A percentile compares a stretch with the other conserved stretches of the same genome.
These are phyloP conservation scores for Ophiostoma sp. DNA, from an alignment of 2,329 filamentous ascomycete genomes.

Conservation along the genomic window DNA sequence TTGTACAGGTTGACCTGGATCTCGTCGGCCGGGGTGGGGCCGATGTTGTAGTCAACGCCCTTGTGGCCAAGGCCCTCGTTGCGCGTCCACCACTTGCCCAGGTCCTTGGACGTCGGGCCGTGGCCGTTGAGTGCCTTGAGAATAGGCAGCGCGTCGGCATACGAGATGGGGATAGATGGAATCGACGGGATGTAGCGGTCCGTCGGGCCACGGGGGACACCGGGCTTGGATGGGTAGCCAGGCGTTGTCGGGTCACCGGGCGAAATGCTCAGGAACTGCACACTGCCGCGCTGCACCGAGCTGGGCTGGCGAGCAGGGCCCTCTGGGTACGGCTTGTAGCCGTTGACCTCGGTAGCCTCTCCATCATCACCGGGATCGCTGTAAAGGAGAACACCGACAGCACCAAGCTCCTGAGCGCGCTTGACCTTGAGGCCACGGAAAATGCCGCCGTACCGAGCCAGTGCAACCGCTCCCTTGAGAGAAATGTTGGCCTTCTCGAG, in stretches of 20 bases:
- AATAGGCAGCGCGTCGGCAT: slow-evolving; percentile 26
- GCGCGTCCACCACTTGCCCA: slow-evolving; percentile 69
- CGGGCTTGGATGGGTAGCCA: slow-evolving; percentile 90
- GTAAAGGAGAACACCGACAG: slow-evolving; percentile 83
- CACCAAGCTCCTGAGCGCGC: slow-evolving; percentile 85
- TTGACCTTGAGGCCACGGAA: slow-evolving; percentile 93
- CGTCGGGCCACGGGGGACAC: slow-evolving; percentile 71
- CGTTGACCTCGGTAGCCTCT: slow-evolving; percentile 76
- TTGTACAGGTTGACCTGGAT: slow-evolving; percentile 70
- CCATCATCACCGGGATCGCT: slow-evolving; percentile 89
- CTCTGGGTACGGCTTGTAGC: slow-evolving; percentile 74
- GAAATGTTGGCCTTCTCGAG: slow-evolving; percentile 72
- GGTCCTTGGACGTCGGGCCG: slow-evolving; percentile 73
- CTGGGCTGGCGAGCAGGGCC: slow-evolving; percentile 86
- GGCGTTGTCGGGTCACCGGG: slow-evolving; percentile 85
- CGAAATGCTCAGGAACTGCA: slow-evolving; percentile 71
- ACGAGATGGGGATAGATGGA: slow-evolving; percentile 58
- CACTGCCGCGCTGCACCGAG: slow-evolving; percentile 86
- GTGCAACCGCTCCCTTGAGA: slow-evolving; percentile 80
- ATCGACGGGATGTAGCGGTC: slow-evolving; percentile 75
- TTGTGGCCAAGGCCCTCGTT: slow-evolving; percentile 74
- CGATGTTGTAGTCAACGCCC: slow-evolving; percentile 81
- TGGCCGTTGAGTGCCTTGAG: slow-evolving; percentile 74
- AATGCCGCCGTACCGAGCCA: slow-evolving; percentile 80
- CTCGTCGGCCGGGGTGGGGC: slow-evolving; percentile 72